Evolutionary conservation across 1,284 basidiomycete species (phyloP), one percentile per base, ranked within the genome.

Genomic region (Tilletia indica): DNA sequence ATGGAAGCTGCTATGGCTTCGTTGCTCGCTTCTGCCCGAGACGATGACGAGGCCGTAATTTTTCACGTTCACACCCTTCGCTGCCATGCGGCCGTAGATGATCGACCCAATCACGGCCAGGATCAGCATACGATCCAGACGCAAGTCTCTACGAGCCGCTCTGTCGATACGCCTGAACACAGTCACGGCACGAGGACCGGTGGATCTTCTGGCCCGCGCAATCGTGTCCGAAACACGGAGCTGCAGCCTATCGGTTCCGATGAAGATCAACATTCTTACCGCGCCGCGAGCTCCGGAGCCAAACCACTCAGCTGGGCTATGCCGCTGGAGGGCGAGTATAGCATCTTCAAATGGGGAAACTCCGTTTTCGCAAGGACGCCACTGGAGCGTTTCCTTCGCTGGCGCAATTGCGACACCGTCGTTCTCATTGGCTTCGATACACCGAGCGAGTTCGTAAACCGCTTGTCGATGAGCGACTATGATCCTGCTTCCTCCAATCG

Each of bases 351-450:
- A 14, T 25, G 25, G 3, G 34, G 11, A n/a, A 58, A 58, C 56
- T 58, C 56, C 21, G 34, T 58, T 25, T 58, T 58, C 34, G 56
- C 12, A 12, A 31, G 34, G 12, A 34, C 34, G 25, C 12, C 56
- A 31, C 25, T 58, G n/a, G 12, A 58, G 4, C n/a, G 56, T 31
- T 12, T 58, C 16, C 34, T 58, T 12, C 16, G 34, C 25, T 58
- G 56, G 56, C 25, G 34, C 6, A 14, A 31, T 8, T 58, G 56
- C 56, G 56, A 31, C 56, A 31, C 56, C n/a, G 5, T 58, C 56
- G 21, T 58, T 14, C 56, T 58, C 56, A 34, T 11, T 12, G 56
- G 56, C 56, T 58, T 58, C 56, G 56, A 58, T 25, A 58, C 56
- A 6, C 56, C 56, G 21, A 34, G 56, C 16, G 11, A 21, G 56